These are phyloP conservation scores for Agrostemma githago DNA, from an alignment of 148 eudicot species.

Conservation along the genomic window DNA sequence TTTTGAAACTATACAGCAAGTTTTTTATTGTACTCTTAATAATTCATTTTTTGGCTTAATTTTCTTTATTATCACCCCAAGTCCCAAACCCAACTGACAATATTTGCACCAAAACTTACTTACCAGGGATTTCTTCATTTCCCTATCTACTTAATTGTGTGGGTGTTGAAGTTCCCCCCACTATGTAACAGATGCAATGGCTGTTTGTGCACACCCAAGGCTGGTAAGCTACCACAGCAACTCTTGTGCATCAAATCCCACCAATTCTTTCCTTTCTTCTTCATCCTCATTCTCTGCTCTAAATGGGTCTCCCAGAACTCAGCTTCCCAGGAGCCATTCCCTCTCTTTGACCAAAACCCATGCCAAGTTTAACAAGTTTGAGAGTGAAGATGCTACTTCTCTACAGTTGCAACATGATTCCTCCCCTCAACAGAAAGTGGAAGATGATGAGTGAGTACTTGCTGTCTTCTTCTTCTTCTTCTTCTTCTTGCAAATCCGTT, in stretches of 20 bases:
- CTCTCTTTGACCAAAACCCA: conserved; percentile 30
- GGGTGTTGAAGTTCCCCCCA: not conserved
- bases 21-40: no score
- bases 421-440: conserved; percentile 30
- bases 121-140: no score
- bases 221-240: conserved; percentile 20
- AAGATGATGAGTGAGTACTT: conserved; percentile 65
- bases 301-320: conserved; percentile 32
- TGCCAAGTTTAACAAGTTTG: conserved; percentile 80
- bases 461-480: not conserved
- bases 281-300: conserved; percentile 26
- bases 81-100: no score
- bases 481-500: not conserved
- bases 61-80: no score
- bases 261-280: conserved; percentile 23
- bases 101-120: no score
- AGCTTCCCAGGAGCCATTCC: conserved; percentile 25
- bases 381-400: conserved; percentile 31
- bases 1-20: no score
- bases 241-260: conserved; percentile 27
- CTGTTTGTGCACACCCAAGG: conserved; percentile 36
- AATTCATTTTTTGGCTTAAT: no score
- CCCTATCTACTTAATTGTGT: not conserved
- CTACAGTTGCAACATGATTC: conserved; percentile 17
- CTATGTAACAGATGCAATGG: conserved; percentile 24